Conservation (phyloP, 805 yeast species). For the Candida dajiaensis region DNA sequence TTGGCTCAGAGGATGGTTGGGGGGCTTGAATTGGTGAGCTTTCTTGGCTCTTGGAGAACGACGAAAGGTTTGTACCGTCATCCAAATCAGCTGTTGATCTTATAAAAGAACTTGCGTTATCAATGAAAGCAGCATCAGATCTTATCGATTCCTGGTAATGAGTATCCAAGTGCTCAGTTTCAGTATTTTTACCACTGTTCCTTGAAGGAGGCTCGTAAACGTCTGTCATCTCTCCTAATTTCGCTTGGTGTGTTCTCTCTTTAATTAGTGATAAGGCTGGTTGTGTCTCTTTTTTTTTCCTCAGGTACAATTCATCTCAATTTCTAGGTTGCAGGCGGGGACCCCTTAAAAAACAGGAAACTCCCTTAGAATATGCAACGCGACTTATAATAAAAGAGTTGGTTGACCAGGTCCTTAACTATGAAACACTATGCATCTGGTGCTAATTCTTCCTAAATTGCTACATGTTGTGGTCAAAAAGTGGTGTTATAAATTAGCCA, state of each 20-base stretch:
- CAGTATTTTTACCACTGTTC: background rate
- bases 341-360: too few species aligned
- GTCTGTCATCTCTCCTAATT: constrained; percentile 1
- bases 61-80: background rate
- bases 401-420: too few species aligned
- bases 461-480: too few species aligned
- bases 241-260: background rate
- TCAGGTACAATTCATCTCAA: too few species aligned
- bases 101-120: background rate
- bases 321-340: too few species aligned
- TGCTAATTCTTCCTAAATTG: too few species aligned
- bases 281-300: background rate
- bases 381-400: too few species aligned
- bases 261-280: too few species aligned
- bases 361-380: too few species aligned
- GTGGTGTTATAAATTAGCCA: background rate
- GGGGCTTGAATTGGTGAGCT: constrained; percentile 1
- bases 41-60: background rate
- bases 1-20: background rate
- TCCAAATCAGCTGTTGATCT: background rate
- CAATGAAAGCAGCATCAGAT: background rate
- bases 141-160: background rate
- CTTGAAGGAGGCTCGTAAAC: constrained; percentile 2
- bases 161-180: background rate
- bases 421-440: too few species aligned